phyloP scores from a whole-genome alignment of 192 early-diverging fungal species.

The Linnemannia zychae region DNA sequence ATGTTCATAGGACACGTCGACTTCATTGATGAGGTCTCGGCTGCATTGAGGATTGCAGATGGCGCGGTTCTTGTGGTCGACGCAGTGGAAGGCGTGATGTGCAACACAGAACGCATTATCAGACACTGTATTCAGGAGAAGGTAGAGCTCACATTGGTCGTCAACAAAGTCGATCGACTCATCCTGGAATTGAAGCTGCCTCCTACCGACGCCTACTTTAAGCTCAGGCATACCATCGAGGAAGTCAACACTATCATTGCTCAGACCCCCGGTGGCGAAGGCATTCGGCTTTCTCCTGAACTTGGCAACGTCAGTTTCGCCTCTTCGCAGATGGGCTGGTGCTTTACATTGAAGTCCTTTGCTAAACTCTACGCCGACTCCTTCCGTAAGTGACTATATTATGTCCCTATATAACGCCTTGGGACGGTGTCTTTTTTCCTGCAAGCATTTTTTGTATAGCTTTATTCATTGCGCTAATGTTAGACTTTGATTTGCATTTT shows the following conservation, averaged over 20 bases:
- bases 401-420: background rate
- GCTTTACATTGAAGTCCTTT: constrained; percentile 93
- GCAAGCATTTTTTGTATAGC: background rate
- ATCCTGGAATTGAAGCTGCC: constrained; percentile 97
- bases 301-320: constrained; percentile 98
- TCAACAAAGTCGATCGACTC: constrained; percentile 99
- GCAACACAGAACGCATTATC: constrained; percentile 91
- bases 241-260: constrained; percentile 91
- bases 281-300: constrained; percentile 90
- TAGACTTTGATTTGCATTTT: background rate
- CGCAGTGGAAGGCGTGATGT: constrained; percentile 97
- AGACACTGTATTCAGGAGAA: constrained; percentile 83
- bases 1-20: constrained; percentile 83
- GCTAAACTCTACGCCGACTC: constrained; percentile 90
- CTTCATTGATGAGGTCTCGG: constrained; percentile 94
- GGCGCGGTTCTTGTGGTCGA: constrained; percentile 95
- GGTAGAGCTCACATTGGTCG: constrained; percentile 85
- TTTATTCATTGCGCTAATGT: background rate
- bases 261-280: constrained; percentile 67
- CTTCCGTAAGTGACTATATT: constrained; percentile 64
- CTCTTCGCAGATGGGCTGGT: constrained; percentile 91
- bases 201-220: constrained; percentile 97
- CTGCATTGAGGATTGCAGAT: constrained; percentile 88
- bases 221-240: constrained; percentile 95
- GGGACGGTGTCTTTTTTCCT: no score